Base-by-base conservation (phyloP, 2,329 filamentous ascomycete species). In the Coniochaeta hoffmannii region DNA sequence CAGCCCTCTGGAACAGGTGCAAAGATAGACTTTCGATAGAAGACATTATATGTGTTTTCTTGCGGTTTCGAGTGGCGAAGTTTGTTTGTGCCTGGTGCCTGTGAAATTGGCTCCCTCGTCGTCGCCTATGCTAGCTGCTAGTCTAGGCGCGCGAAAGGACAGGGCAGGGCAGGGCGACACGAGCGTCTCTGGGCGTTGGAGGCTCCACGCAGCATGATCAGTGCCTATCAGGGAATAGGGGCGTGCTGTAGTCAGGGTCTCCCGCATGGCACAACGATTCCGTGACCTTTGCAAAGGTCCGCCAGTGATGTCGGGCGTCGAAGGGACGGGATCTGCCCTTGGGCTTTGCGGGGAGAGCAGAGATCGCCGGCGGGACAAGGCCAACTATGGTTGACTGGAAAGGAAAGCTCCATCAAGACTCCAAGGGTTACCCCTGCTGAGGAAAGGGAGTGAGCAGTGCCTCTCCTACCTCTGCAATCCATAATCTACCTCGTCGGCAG, bases 11-110 rank as follows among this genome's bases (percentile, higher is more conserved):
- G 50, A 19, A 53, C 32, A 38, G 32, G 32, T 26, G 24, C 22
- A 15, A 38, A 38, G 19, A 7, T 28, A 32, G 17, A 38, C 7
- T 53, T 19, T 17, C 32, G 22, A 53, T 30, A 32, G 32, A n/a
- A 53, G 19, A 38, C 31, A 53, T n/a, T 53, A 53, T 53, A 53
- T 53, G 50, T 53, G 41, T 35, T 53, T 53, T 38, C 31, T 36
- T 19, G 7, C 12, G 12, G 50, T 6, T 31, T 12, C 34, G 7
- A 28, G 50, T 53, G 50, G 50, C 50, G 17, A 53, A 38, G 11
- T 22, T 36, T 17, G 41, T n/a, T n/a, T 46, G 22, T n/a, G 22
- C 24, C 26, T 26, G 41, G 19, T 46, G 41, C 41, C 41, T 46
- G 41, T 22, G 9, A 15, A 19, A n/a, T 26, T 28, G 14, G 41